A percentile compares a stretch with the other conserved stretches of the same genome.
These are phyloP conservation scores for Dacryopinax primogenitus DNA, from an alignment of 768 basidiomycete genomes.

Conservation along the genomic window DNA sequence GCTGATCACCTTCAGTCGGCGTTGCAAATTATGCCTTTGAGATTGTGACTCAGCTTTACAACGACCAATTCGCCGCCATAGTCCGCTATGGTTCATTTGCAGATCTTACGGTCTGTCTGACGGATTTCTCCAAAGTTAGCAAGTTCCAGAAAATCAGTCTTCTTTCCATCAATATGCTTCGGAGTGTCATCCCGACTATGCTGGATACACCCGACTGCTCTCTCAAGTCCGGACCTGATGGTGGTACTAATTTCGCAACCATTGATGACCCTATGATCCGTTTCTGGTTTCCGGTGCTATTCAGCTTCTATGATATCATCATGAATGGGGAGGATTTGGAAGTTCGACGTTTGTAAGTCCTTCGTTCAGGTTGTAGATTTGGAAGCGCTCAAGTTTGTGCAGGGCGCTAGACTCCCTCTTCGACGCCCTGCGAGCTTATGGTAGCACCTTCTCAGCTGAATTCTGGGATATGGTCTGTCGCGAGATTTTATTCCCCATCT, in stretches of 20 bases:
- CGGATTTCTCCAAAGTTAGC: constrained; percentile 98
- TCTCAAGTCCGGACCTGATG: constrained; percentile 16
- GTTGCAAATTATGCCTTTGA: constrained; percentile 91
- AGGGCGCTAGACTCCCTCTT: constrained; percentile 97
- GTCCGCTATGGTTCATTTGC: constrained; percentile 90
- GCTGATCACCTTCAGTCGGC: constrained; percentile 44
- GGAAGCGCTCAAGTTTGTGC: constrained; percentile 14
- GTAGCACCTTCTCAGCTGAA: constrained; percentile 67
- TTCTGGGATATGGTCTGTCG: constrained; percentile 99
- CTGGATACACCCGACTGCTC: constrained; percentile 61
- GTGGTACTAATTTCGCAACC: constrained; percentile 22
- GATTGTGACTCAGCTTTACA: constrained; percentile 82
- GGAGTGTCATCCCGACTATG: constrained; percentile 87
- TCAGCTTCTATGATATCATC: constrained; percentile 98
- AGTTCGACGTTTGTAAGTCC: constrained; percentile 80
- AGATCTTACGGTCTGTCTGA: constrained; percentile 91
- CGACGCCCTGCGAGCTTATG: constrained; percentile 82
- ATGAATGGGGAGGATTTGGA: constrained; percentile 99
- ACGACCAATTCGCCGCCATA: constrained; percentile 79
- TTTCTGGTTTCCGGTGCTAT: constrained; percentile 93
- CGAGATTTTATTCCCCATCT: constrained; percentile 95
- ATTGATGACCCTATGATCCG: constrained; percentile 80
- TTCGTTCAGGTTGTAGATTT: background rate
- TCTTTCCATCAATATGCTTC: constrained; percentile 91
- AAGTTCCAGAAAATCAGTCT: constrained; percentile 98